phyloP scores from a whole-genome alignment of 2,329 filamentous ascomycete species.

The Fusarium sublunatum region DNA sequence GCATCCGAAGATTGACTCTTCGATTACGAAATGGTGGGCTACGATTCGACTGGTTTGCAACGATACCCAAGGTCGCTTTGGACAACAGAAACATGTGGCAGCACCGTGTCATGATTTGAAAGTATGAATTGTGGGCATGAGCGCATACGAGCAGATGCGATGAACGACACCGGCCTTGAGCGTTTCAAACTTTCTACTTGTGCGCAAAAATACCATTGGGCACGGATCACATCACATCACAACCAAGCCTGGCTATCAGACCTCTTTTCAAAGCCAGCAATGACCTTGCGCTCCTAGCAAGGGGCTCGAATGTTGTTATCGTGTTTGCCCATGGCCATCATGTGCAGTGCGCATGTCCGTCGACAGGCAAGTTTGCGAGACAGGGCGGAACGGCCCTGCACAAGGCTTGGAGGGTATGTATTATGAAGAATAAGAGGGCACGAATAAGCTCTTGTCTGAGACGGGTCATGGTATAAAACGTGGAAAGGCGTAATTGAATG shows the following conservation, averaged over 20 bases:
- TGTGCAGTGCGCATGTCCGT: no score
- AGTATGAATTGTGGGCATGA: constrained; percentile 6
- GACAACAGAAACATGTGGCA: not conserved
- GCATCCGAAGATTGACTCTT: not conserved
- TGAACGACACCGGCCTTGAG: not conserved
- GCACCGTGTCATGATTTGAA: constrained; percentile 5
- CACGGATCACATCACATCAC: not conserved
- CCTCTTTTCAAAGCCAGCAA: not conserved
- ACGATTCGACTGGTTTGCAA: not conserved
- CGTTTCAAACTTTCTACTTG: not conserved
- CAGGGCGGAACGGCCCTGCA: not conserved
- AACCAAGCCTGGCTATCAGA: not conserved
- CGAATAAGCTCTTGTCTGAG: not conserved
- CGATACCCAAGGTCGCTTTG: not conserved
- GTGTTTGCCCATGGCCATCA: not conserved
- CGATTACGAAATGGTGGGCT: not conserved
- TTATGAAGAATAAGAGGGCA: not conserved
- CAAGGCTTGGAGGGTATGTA: not conserved
- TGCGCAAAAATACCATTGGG: not conserved
- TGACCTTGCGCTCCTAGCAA: not conserved
- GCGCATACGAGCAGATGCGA: not conserved
- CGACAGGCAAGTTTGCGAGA: no score
- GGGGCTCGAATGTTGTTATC: not conserved
- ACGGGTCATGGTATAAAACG: constrained; percentile 1
- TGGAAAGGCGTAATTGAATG: constrained; percentile 16